Base-by-base conservation (phyloP, 225 moss, liverwort and hornwort genomes). In the Marchantia paleacea region DNA sequence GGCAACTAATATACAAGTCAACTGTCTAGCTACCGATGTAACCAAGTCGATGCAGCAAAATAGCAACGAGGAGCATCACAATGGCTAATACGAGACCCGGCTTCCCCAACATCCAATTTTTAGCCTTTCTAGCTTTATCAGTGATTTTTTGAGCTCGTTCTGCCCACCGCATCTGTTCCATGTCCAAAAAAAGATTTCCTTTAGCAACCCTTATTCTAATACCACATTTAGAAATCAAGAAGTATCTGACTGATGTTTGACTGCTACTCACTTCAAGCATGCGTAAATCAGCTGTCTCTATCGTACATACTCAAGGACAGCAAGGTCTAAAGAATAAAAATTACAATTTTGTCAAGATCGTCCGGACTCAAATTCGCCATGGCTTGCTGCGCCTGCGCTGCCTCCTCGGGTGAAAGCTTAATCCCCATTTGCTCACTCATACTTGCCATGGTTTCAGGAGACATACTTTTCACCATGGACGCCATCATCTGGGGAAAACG, bases 391-490 rank as follows among this genome's bases (percentile, higher is more conserved):
- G 99, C 99, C 87, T 99, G 92, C 77, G 88, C 89, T 25, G 99
- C 99, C 75, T 99, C 94, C 87, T 99, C 95, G 70, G 91, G 91
- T 19, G 88, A 81, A 53, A 99, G 86, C 82, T 94, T 99, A 86
- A 99, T 87, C 53, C 99, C 99, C 73, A 99, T 80, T 84, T 95
- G 93, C 86, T 92, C 91, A 84, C 95, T 91, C 99, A 99, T 99
- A 85, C 90, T 95, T 55, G 92, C 86, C 94, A 99, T 94, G 82
- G 89, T 83, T 83, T 99, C 99, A 51, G 99, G 99, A 60, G 92
- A 91, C 92, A 99, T 92, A 28, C 80, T 92, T 83, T 94, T 91
- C 84, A 99, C 84, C 95, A 99, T 95, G 54, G 92, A 90, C 71
- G 99, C 82, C 99, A 99, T 95, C 91, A 92, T 91, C 99, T 99